phyloP scores from a whole-genome alignment of 2,329 filamentous ascomycete genomes.

The Hortaea werneckii region DNA sequence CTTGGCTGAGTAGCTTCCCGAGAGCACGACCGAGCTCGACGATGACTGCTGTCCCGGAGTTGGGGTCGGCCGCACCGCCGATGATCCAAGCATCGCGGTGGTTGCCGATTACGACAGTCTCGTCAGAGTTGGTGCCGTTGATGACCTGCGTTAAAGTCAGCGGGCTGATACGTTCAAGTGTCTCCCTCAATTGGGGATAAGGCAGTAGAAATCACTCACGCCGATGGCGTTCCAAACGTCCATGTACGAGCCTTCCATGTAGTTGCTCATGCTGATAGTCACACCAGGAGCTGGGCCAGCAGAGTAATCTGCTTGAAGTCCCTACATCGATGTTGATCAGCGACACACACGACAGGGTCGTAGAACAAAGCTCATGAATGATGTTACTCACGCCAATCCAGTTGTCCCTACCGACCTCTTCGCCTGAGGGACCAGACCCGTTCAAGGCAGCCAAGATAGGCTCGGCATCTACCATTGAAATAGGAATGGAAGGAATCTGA shows the following conservation, averaged over 20 bases:
- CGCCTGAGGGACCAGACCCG: constrained; percentile 74
- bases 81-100: constrained; percentile 85
- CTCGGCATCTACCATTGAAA: constrained; percentile 78
- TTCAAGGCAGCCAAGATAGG: constrained; percentile 86
- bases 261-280: constrained; percentile 40
- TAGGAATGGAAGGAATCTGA: constrained; percentile 79
- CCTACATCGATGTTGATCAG: no score
- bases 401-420: constrained; percentile 43
- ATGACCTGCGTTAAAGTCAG: constrained; percentile 34
- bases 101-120: constrained; percentile 84
- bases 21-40: constrained; percentile 72
- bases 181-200: no score
- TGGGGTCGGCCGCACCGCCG: constrained; percentile 74
- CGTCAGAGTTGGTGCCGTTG: constrained; percentile 74
- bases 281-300: constrained; percentile 72
- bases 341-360: no score
- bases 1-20: constrained; percentile 57
- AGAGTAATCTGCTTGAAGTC: constrained; percentile 57
- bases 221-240: constrained; percentile 69
- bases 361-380: no score
- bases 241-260: constrained; percentile 41
- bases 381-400: no score
- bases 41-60: constrained; percentile 68
- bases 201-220: constrained; percentile 27
- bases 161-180: no score